Base-by-base conservation (phyloP, 768 basidiomycete genomes). In the Suillus hirtellus region DNA sequence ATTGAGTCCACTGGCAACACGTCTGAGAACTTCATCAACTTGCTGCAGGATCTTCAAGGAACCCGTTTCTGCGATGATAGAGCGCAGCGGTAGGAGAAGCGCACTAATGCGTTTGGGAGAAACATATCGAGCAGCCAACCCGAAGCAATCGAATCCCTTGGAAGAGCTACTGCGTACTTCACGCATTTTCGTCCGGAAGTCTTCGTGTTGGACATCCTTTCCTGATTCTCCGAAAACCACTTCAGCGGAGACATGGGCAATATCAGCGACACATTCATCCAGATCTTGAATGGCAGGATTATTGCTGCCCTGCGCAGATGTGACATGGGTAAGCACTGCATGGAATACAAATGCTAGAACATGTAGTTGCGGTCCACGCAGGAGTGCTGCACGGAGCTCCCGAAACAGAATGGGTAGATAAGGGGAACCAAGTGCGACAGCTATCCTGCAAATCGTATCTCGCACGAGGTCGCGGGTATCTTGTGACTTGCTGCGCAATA, bases 141-240 rank as follows among this genome's bases (percentile, higher is more conserved):
- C 85, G 69, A 97, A 94, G 0, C 92, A 88, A 71, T 99, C 95
- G 38, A 96, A 78, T 2, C 90, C 94, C 71, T 87, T 87, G n/a
- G 92, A 86, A 2, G 88, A 83, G 31, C 93, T 94, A 11, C 87
- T 84, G 38, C 88, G 84, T 35, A 96, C 96, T 78, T 99, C 96
- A 24, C 91, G 85, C 87, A 95, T 92, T 75, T 92, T 95, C 19
- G 95, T 95, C 78, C 89, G 93, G 86, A 96, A 98, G 31, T 89
- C 96, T 68, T 95, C 94, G 3, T 89, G 81, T 63, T 88, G 86
- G 0, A 92, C 88, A 69, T 98, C 93, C 74, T 92, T 92, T 15
- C 91, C 92, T 1, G 96, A 95, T 72, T 95, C 88, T 34, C 96
- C 96, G 68, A 98, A 98, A 60, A 98, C 85, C 59, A 98, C 96